Conservation (phyloP, 106 monocot species). For the Apostasia shenzhenica region DNA sequence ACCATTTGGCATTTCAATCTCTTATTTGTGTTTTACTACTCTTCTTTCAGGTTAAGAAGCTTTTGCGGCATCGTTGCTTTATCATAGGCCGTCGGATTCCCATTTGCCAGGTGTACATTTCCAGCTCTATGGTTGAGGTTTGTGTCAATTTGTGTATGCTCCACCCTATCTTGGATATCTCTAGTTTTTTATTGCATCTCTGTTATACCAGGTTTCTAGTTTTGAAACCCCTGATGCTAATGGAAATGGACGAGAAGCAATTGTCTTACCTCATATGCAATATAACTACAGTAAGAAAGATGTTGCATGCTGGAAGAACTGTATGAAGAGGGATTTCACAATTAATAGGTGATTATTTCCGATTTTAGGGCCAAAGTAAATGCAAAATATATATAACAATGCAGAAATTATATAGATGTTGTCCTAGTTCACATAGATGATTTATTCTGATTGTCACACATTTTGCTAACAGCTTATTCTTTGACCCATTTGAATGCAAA, state of each 20-base stretch:
- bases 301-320: slow-evolving; percentile 59
- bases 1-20: background rate
- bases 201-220: slow-evolving; percentile 66
- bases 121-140: slow-evolving; percentile 59
- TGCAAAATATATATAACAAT: background rate
- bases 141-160: slow-evolving; percentile 6
- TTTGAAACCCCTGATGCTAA: slow-evolving; percentile 40
- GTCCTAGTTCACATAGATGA: background rate
- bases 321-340: slow-evolving; percentile 76
- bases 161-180: background rate
- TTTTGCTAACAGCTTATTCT: slow-evolving; percentile 63
- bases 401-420: background rate
- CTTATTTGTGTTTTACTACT: slow-evolving; percentile 6
- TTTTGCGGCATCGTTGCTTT: slow-evolving; percentile 36
- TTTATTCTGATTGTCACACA: slow-evolving; percentile 3
- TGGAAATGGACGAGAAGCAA: slow-evolving; percentile 15
- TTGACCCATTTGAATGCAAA: slow-evolving; percentile 54
- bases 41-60: slow-evolving; percentile 48
- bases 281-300: slow-evolving; percentile 26
- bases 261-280: slow-evolving; percentile 18
- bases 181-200: background rate
- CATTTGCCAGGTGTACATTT: slow-evolving; percentile 55
- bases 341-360: slow-evolving; percentile 57
- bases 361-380: background rate
- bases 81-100: slow-evolving; percentile 68